Percentiles rank a stretch among this genome's conserved stretches.
Conservation (phyloP, 768 basidiomycete genomes). For the Xerocomus spinulosus region DNA sequence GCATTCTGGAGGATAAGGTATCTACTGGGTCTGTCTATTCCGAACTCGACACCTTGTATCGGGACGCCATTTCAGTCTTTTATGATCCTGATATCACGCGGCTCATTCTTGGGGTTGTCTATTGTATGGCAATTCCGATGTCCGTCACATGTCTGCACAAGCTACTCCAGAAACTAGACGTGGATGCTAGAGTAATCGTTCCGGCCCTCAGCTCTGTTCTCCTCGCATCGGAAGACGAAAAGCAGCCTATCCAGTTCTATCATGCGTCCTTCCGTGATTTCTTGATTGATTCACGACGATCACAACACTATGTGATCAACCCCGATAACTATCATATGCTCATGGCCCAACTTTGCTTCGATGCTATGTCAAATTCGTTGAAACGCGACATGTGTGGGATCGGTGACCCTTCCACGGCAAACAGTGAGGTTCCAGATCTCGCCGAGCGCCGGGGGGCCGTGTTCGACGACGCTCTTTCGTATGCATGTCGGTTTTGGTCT, state of each 20-base stretch:
- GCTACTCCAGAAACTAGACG: constrained; percentile 11
- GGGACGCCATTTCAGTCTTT: constrained; percentile 17
- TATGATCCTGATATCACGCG: constrained; percentile 13
- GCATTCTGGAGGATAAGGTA: constrained; percentile 8
- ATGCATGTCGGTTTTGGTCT: constrained; percentile 20
- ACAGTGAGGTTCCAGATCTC: constrained; percentile 17
- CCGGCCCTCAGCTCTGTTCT: constrained; percentile 17
- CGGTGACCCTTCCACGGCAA: constrained; percentile 12
- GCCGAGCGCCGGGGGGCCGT: constrained; percentile 8
- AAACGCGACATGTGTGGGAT: constrained; percentile 22
- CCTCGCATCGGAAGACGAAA: constrained; percentile 17
- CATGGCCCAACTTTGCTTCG: constrained; percentile 18
- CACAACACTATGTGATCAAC: constrained; percentile 11
- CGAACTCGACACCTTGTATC: constrained; percentile 19
- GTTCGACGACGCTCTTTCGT: constrained; percentile 15
- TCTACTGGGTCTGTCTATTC: constrained; percentile 11
- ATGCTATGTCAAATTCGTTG: constrained; percentile 15
- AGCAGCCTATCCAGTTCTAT: constrained; percentile 19
- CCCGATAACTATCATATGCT: constrained; percentile 14
- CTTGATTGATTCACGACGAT: constrained; percentile 14
- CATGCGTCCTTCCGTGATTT: constrained; percentile 23
- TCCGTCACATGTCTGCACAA: constrained; percentile 12
- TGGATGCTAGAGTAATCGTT: constrained; percentile 13
- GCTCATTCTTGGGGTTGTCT: constrained; percentile 18
- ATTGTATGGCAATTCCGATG: constrained; percentile 10